A percentile compares a stretch with the other conserved stretches of the same genome.
phyloP scores from a whole-genome alignment of 306 rosid genomes.

The Adenanthera pavonina region DNA sequence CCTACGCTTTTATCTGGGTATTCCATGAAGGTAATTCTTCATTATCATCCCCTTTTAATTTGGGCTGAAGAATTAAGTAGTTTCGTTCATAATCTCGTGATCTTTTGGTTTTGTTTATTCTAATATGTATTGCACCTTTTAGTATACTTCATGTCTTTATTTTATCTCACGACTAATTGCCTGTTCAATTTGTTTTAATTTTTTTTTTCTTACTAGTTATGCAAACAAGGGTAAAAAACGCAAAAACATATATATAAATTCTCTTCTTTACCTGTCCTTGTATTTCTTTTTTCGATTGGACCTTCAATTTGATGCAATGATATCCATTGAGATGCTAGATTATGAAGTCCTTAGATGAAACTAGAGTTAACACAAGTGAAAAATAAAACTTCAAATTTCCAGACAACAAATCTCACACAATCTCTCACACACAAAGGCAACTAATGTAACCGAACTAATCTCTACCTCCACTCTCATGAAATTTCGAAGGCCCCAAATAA shows the following conservation, averaged over 20 bases:
- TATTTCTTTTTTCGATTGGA: background rate
- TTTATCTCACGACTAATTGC: too few relatives aligned
- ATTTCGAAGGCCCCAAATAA: too few relatives aligned
- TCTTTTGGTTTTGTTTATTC: background rate
- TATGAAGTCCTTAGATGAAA: slow-evolving; percentile 85
- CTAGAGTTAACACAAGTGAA: slow-evolving; percentile 77
- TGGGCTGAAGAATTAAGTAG: background rate
- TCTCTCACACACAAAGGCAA: too few relatives aligned
- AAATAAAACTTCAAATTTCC: too few relatives aligned
- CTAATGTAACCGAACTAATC: too few relatives aligned
- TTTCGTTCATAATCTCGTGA: slow-evolving; percentile 8
- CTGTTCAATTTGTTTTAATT: background rate
- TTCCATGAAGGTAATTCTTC: slow-evolving; percentile 71
- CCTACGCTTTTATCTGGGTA: slow-evolving; percentile 92
- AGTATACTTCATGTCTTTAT: background rate
- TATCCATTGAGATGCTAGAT: slow-evolving; percentile 61
- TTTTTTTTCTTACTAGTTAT: background rate
- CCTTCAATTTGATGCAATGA: slow-evolving; percentile 36
- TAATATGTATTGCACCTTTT: background rate
- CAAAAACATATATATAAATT: slow-evolving; percentile 11
- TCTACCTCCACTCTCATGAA: too few relatives aligned
- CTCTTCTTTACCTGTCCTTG: background rate
- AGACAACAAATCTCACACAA: too few relatives aligned
- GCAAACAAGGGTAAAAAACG: background rate
- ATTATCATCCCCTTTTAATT: slow-evolving; percentile 25